These are phyloP conservation scores for Solanum pinnatisectum DNA, from an alignment of 257 asterid species.

Conservation along the genomic window DNA sequence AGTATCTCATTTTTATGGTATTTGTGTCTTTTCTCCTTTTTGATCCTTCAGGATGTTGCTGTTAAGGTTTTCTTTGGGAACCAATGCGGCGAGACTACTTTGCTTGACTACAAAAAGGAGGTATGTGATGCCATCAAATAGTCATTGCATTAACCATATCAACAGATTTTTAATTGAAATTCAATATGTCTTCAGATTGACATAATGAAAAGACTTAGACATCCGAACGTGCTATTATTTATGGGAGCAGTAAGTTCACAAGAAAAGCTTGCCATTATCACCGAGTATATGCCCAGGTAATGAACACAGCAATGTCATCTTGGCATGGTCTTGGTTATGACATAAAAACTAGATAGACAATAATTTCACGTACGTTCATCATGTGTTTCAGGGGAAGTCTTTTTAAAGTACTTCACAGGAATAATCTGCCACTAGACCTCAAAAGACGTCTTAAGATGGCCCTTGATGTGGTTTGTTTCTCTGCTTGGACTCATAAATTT, in stretches of 20 bases:
- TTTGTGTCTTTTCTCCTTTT: background rate
- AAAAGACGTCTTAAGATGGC: slow-evolving; percentile 65
- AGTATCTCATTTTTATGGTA: background rate
- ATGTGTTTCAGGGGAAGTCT: slow-evolving; percentile 62
- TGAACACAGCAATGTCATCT: background rate
- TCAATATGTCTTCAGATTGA: slow-evolving; percentile 29
- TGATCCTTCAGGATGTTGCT: slow-evolving; percentile 54
- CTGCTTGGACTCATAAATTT: background rate
- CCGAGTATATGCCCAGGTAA: slow-evolving; percentile 60
- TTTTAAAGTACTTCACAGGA: slow-evolving; percentile 49
- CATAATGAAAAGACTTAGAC: slow-evolving; percentile 65
- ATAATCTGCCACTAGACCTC: slow-evolving; percentile 43
- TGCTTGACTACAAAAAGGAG: slow-evolving; percentile 54
- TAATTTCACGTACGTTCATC: background rate
- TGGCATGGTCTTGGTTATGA: background rate
- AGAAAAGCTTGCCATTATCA: slow-evolving; percentile 63
- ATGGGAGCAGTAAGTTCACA: slow-evolving; percentile 65
- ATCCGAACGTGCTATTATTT: slow-evolving; percentile 68
- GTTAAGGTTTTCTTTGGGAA: slow-evolving; percentile 60
- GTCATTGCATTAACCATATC: background rate
- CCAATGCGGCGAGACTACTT: slow-evolving; percentile 29
- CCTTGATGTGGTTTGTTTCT: slow-evolving; percentile 53
- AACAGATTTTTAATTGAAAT: background rate
- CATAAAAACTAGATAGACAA: background rate
- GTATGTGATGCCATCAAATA: slow-evolving; percentile 13